phyloP scores from a whole-genome alignment of 306 rosid genomes.

The Trichosanthes truncata region DNA sequence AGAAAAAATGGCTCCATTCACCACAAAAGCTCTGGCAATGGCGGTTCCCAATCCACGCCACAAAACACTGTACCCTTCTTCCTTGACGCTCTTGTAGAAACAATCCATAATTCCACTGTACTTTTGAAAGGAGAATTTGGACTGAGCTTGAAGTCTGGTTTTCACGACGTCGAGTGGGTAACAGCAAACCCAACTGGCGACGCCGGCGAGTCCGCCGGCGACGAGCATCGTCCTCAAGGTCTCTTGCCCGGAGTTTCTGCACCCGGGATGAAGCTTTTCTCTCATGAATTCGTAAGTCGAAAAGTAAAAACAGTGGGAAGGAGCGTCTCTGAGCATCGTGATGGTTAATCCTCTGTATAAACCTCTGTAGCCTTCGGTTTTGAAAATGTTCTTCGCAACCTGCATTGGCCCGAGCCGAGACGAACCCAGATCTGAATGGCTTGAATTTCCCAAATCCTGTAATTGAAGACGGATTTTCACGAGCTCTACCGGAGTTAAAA shows the following conservation, averaged over 20 bases:
- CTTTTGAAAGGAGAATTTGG: conserved; percentile 26
- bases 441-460: conserved; percentile 13
- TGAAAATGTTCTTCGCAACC: conserved; percentile 43
- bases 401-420: conserved; percentile 33
- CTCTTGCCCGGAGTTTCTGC: conserved; percentile 52
- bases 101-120: conserved; percentile 62
- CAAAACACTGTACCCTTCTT: conserved; percentile 50
- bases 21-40: conserved; percentile 64
- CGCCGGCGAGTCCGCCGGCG: conserved; percentile 79
- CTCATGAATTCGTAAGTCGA: conserved; percentile 68
- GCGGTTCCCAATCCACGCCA: conserved; percentile 84
- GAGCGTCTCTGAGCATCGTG: conserved; percentile 61
- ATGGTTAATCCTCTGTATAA: conserved; percentile 56
- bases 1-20: conserved; percentile 71
- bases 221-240: conserved; percentile 51
- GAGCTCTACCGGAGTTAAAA: conserved; percentile 65
- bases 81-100: conserved; percentile 40
- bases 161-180: conserved; percentile 76
- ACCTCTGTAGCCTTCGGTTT: conserved; percentile 51
- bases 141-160: conserved; percentile 67
- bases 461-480: conserved; percentile 68
- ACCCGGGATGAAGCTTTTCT: conserved; percentile 74
- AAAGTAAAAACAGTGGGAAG: conserved; percentile 60
- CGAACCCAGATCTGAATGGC: not conserved
- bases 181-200: conserved; percentile 70